Conservation (phyloP, 257 asterid species). For the Schizonepeta tenuifolia region DNA sequence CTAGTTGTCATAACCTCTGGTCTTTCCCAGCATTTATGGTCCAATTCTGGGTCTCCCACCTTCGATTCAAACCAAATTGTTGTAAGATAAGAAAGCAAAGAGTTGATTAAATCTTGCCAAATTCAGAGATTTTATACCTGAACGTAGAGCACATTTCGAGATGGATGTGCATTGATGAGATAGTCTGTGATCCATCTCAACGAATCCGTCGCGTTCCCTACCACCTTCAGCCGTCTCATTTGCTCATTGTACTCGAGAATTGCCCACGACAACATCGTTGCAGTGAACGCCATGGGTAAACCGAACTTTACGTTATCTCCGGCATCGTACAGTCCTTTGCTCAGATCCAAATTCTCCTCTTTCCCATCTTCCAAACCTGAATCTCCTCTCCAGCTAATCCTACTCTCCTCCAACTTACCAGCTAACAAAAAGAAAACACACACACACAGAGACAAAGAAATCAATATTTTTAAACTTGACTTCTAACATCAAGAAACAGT, state of each 20-base stretch:
- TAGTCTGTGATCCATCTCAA: slow-evolving; percentile 66
- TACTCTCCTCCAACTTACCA: slow-evolving; percentile 59
- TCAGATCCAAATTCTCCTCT: slow-evolving; percentile 53
- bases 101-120: no score
- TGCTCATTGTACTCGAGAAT: slow-evolving; percentile 55
- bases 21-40: slow-evolving; percentile 71
- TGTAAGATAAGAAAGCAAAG: not conserved
- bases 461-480: not conserved
- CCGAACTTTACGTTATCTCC: slow-evolving; percentile 69
- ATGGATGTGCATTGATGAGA: slow-evolving; percentile 68
- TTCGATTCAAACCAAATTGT: slow-evolving; percentile 5
- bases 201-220: slow-evolving; percentile 49
- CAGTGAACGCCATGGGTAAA: slow-evolving; percentile 75
- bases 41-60: slow-evolving; percentile 69
- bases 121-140: slow-evolving; percentile 44
- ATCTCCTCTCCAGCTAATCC: slow-evolving; percentile 67
- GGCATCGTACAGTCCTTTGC: slow-evolving; percentile 69
- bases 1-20: slow-evolving; percentile 52
- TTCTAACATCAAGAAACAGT: not conserved
- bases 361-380: slow-evolving; percentile 62
- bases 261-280: slow-evolving; percentile 68
- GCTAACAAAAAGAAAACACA: slow-evolving; percentile 51
- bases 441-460: not conserved
- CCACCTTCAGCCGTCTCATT: slow-evolving; percentile 45
- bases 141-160: slow-evolving; percentile 50